Evolutionary conservation across 1,284 basidiomycete genomes (phyloP).

Genomic region (Pascua sp.): DNA sequence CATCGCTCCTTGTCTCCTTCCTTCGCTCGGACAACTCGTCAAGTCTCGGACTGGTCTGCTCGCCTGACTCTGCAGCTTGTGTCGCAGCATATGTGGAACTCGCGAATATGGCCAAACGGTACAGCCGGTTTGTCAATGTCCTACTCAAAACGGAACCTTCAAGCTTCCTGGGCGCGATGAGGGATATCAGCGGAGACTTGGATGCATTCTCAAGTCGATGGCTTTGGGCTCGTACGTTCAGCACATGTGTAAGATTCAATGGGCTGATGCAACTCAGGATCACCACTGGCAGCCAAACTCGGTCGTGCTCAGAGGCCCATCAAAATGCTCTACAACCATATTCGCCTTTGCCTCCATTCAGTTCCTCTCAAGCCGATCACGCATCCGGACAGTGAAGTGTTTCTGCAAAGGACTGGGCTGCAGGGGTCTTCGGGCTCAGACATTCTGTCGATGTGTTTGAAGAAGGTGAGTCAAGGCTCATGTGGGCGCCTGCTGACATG

Average conservation of each 20-base stretch:
- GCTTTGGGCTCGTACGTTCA: conserved; percentile 15
- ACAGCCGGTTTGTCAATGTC: conserved; percentile 21
- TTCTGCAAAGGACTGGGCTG: conserved; percentile 10
- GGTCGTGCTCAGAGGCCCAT: conserved; percentile 13
- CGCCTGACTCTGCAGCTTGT: conserved; percentile 16
- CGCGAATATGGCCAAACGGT: conserved; percentile 18
- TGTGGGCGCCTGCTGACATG: too few species aligned
- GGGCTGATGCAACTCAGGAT: too few species aligned
- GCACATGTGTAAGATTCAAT: too few species aligned
- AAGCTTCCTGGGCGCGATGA: conserved; percentile 8
- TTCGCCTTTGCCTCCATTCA: conserved; percentile 22
- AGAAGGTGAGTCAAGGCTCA: conserved; percentile 15
- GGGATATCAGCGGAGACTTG: conserved; percentile 5
- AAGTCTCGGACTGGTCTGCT: conserved; percentile 3
- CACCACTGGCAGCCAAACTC: conserved; percentile 13
- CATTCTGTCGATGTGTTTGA: too few species aligned
- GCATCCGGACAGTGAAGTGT: conserved; percentile 12
- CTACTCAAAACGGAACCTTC: conserved; percentile 14
- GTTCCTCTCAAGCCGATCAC: conserved; percentile 18
- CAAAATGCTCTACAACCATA: conserved; percentile 22
- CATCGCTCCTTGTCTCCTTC: conserved; percentile 3
- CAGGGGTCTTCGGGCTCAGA: neutral
- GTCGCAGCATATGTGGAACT: conserved; percentile 23
- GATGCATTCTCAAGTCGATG: conserved; percentile 19
- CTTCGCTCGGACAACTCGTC: conserved; percentile 1